Evolutionary conservation across 2,329 filamentous ascomycete genomes (phyloP).

Genomic region (Verticillium klebahnii): DNA sequence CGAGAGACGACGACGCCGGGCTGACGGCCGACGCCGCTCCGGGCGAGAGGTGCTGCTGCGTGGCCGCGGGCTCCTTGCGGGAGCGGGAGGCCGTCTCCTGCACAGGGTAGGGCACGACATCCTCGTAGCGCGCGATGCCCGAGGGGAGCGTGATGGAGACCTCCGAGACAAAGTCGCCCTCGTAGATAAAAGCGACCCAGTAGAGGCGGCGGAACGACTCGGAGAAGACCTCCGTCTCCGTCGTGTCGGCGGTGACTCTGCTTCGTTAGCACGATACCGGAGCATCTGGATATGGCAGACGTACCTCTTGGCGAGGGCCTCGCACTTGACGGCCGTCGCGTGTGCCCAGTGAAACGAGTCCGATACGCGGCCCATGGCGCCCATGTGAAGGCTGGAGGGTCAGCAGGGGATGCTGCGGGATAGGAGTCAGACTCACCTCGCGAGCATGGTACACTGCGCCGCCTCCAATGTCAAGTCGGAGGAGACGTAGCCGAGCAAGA

Average conservation of each 20-base stretch:
- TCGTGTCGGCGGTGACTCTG: neutral
- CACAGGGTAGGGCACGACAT: constrained; percentile 18
- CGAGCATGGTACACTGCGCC: constrained; percentile 21
- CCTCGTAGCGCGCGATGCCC: constrained; percentile 23
- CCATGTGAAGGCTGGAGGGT: constrained; percentile 19
- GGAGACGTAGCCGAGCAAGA: constrained; percentile 16
- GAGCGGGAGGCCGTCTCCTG: neutral
- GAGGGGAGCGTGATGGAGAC: constrained; percentile 21
- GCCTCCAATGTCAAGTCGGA: constrained; percentile 16
- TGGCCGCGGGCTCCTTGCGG: neutral
- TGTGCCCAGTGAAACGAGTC: constrained; percentile 21
- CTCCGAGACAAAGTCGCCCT: constrained; percentile 24
- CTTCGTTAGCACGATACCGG: neutral
- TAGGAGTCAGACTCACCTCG: constrained; percentile 14
- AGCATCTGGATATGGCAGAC: neutral
- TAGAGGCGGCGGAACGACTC: constrained; percentile 20
- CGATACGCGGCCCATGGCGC: constrained; percentile 16
- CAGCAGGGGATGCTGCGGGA: neutral
- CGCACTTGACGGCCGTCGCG: constrained; percentile 20
- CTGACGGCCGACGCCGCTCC: neutral
- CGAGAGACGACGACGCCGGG: neutral
- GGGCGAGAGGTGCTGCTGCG: neutral
- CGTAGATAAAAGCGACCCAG: constrained; percentile 24
- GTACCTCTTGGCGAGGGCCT: constrained; percentile 15
- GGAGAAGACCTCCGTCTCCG: neutral